Evolutionary conservation across 192 early-diverging fungal species (phyloP), one percentile per base, ranked within the genome.

Genomic region (Coemansia sp.): DNA sequence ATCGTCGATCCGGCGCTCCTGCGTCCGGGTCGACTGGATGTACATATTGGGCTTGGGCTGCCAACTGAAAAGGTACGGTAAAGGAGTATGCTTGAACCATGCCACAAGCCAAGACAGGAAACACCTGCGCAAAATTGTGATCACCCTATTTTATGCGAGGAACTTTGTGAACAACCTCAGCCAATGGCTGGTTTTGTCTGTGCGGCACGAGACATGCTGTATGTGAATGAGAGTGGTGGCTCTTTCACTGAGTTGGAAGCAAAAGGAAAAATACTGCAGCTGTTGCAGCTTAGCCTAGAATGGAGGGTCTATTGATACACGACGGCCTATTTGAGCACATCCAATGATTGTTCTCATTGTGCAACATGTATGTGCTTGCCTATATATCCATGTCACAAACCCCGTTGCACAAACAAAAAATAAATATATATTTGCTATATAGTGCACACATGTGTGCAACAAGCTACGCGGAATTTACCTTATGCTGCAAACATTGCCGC

Each of bases 1-100:
- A 74, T 84, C 5, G 86, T 96, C 21, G 93, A 95, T 82, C 61
- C 85, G 2, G 93, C 94, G 4, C 84, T 96, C 25, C 57, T 95
- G 71, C 86, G 94, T 46, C 93, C 94, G 10, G 93, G 93, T 22
- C 86, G 94, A 10, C 77, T 96, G 36, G 94, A 94, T 71, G 87
- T 93, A 61, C 87, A 89, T 62, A 71, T 95, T 33, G 66, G 85
- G 52, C 78, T 95, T 24, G 78, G 82, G 11, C 36, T 81, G 3
- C 93, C 93, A 14, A 73, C 88, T 53, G 65, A 63, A 29, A 76
- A 89, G 72, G 80, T 78, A 54, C 57, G 9, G 76, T 75, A 32
- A 54, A 39, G 9, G 17, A 46, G 9, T 9, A 46, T 46, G 39
- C 17, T 9, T 36, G 33, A 10, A 10, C 3, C 6, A 36, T 36